phyloP scores from a whole-genome alignment of 78 protist genomes.

The Speleostelium caveatum region DNA sequence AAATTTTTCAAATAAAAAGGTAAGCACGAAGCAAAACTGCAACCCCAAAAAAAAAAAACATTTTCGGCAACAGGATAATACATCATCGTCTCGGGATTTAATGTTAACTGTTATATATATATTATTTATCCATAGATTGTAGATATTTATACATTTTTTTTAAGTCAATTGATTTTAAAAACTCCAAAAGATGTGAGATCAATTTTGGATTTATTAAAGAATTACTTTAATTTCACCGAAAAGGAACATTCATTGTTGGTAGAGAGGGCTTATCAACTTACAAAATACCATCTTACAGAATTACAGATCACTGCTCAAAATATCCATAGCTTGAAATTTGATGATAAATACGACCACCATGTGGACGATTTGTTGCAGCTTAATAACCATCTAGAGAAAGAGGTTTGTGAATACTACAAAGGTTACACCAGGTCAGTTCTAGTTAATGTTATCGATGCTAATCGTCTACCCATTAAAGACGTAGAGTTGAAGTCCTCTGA shows the following conservation, averaged over 20 bases:
- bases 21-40: too few relatives aligned
- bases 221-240: neutral
- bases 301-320: too few relatives aligned
- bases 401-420: neutral
- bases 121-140: too few relatives aligned
- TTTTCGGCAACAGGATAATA: too few relatives aligned
- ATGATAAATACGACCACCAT: neutral
- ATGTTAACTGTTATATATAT: too few relatives aligned
- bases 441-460: neutral
- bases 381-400: too few relatives aligned
- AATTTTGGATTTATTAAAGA: neutral
- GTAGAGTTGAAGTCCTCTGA: neutral
- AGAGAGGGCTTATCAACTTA: neutral
- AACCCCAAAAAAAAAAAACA: too few relatives aligned
- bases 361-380: neutral
- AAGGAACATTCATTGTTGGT: neutral
- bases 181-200: neutral
- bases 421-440: neutral
- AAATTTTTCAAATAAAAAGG: too few relatives aligned
- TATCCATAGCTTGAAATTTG: neutral
- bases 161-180: neutral
- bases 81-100: too few relatives aligned
- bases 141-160: neutral
- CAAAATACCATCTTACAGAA: neutral
- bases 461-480: neutral